Evolutionary conservation across 1,284 basidiomycete species (phyloP), one percentile per base, ranked within the genome.

Genomic region (Uromyces viciae-fabae): DNA sequence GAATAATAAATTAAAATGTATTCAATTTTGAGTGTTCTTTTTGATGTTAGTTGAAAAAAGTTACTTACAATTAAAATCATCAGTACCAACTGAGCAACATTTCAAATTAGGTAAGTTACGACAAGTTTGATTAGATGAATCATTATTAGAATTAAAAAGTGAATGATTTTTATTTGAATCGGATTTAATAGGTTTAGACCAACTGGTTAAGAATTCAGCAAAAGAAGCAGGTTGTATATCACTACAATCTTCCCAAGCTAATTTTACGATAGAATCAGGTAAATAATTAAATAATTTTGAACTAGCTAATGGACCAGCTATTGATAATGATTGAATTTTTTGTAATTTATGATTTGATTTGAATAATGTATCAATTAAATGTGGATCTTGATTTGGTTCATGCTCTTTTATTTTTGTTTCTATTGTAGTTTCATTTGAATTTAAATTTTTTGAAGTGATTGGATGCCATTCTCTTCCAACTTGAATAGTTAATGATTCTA

Each of bases 81-180:
- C 72, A 25, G 72, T 56, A 31, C 72, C 72, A 33, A 74, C 72
- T n/a, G 72, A 74, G 72, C 72, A 74, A 60, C 72, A 74, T n/a
- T 38, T 56, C 17, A 74, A 28, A 52, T 74, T 49, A 38, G 72
- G 72, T 74, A 74, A 36, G 40, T 19, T 60, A 14, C 46, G 43
- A 38, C 72, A 43, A 17, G 38, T 54, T 43, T 36, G 43, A 19
- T 46, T 31, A 46, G 25, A 40, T 7, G 25, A 19, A 46, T 4
- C 8, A 7, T 11, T 31, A 31, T 40, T 46, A 25, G 36, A 14
- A 42, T 69, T 17, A n/a, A n/a, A n/a, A n/a, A n/a, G n/a, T n/a
- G n/a, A n/a, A 28, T 15, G 42, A 42, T 69, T 33, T 5, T 40
- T n/a, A 2, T 8, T 5, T 14, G 33, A 38, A 28, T 72, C 38